These are phyloP conservation scores for Berkeleyomyces basicola DNA, from an alignment of 2,329 filamentous ascomycete genomes.

Conservation along the genomic window DNA sequence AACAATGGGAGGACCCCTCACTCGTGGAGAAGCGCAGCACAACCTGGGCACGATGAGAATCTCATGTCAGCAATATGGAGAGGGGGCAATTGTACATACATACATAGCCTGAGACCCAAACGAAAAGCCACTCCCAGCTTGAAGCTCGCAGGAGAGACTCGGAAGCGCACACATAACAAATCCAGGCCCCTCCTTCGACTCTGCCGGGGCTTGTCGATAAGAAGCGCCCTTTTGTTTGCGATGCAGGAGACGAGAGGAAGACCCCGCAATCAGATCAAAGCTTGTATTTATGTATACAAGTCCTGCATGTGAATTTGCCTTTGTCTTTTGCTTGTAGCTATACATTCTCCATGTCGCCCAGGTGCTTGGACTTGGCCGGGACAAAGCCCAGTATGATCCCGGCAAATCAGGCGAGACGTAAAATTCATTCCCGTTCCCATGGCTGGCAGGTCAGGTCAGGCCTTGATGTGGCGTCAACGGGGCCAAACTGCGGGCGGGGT, in stretches of 20 bases:
- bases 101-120: background rate
- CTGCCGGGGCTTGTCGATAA: background rate
- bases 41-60: background rate
- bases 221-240: background rate
- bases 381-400: too few species aligned
- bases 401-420: too few species aligned
- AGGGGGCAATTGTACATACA: background rate
- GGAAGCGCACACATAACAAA: too few species aligned
- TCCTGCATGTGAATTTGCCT: background rate
- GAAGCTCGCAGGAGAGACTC: background rate
- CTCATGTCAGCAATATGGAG: background rate
- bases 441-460: too few species aligned
- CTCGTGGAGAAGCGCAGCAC: background rate
- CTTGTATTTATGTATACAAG: background rate
- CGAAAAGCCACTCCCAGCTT: background rate
- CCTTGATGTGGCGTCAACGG: too few species aligned
- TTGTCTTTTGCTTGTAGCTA: background rate
- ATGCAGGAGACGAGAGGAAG: background rate
- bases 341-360: background rate
- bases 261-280: background rate
- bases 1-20: background rate
- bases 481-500: too few species aligned
- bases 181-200: background rate
- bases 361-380: too few species aligned
- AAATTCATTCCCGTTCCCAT: too few species aligned